Evolutionary conservation across 768 basidiomycete species (phyloP), one percentile per base, ranked within the genome.

Genomic region (Phylloporus arenicola): DNA sequence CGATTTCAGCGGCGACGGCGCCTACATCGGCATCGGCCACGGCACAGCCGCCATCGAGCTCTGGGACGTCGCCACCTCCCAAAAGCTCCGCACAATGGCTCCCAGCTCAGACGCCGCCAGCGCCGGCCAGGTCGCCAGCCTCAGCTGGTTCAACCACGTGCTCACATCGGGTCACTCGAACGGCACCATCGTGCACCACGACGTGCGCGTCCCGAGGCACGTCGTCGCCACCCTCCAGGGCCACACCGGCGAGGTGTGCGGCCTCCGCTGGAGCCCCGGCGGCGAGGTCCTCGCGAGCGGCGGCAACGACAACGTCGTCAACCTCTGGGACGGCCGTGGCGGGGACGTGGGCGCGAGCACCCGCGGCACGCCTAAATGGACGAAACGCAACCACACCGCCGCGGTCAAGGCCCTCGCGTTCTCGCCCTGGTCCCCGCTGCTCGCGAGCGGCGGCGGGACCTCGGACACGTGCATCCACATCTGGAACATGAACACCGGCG

Each of bases 251-350:
- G 95, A 97, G 65, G 90, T 96, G 12, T 97, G 94, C 64, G 92
- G 94, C 3, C 63, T 98, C 46, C 84, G 83, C 50, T 98, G 93
- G 93, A 75, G 93, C 41, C 64, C 75, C 2, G 94, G 94, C 57
- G 92, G 93, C 0, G 86, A 92, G 66, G 73, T 95, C 17, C 76
- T 99, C 20, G 95, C 95, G 0, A 92, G 90, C 57, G 95, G 95
- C 2, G 95, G 93, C 0, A 96, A 98, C 63, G 96, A 98, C 68
- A 97, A 98, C 56, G 92, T 96, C 17, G 93, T 98, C 47, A 95
- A 96, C 62, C 86, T 96, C 44, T 99, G 95, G 95, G 95, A 99
- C 58, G 89, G 86, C 6, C 78, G 89, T 48, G 73, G 88, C 0
- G 80, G 81, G 0, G 79, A 81, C 53, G 77, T 77, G 55, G 48